phyloP scores from a whole-genome alignment of 768 basidiomycete species.

The Russula griseocarnosa region DNA sequence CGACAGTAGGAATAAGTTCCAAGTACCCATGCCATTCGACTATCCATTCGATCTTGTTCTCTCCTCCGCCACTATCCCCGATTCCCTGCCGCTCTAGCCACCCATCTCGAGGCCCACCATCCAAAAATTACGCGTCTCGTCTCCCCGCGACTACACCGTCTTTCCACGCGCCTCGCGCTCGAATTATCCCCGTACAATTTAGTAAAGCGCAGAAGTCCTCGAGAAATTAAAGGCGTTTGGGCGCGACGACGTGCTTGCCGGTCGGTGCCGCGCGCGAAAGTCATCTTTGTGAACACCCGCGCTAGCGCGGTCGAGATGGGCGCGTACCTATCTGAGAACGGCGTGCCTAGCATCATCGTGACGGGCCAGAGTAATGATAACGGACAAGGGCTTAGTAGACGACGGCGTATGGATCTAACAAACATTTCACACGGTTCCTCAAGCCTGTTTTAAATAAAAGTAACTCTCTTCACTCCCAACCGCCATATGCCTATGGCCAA shows the following conservation, averaged over 20 bases:
- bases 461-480: slow-evolving; percentile 27
- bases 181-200: slow-evolving; percentile 71
- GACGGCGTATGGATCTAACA: slow-evolving; percentile 23
- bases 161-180: slow-evolving; percentile 64
- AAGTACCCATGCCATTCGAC: slow-evolving; percentile 35
- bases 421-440: slow-evolving; percentile 27
- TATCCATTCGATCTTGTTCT: slow-evolving; percentile 82
- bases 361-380: slow-evolving; percentile 10
- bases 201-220: slow-evolving; percentile 77
- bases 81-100: slow-evolving; percentile 63
- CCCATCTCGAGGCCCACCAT: slow-evolving; percentile 59
- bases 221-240: slow-evolving; percentile 69
- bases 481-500: slow-evolving; percentile 4
- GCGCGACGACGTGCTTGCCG: slow-evolving; percentile 53
- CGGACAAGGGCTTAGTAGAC: background rate
- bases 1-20: background rate
- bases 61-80: slow-evolving; percentile 85
- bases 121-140: slow-evolving; percentile 67
- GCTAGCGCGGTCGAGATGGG: slow-evolving; percentile 25
- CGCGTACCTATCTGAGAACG: slow-evolving; percentile 19
- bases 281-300: slow-evolving; percentile 73
- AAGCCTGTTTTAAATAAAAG: slow-evolving; percentile 34
- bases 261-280: slow-evolving; percentile 49
- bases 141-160: slow-evolving; percentile 74
- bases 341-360: slow-evolving; percentile 19